These are phyloP conservation scores for Colletotrichum gigasporum DNA, from an alignment of 2,329 filamentous ascomycete genomes.

Conservation along the genomic window DNA sequence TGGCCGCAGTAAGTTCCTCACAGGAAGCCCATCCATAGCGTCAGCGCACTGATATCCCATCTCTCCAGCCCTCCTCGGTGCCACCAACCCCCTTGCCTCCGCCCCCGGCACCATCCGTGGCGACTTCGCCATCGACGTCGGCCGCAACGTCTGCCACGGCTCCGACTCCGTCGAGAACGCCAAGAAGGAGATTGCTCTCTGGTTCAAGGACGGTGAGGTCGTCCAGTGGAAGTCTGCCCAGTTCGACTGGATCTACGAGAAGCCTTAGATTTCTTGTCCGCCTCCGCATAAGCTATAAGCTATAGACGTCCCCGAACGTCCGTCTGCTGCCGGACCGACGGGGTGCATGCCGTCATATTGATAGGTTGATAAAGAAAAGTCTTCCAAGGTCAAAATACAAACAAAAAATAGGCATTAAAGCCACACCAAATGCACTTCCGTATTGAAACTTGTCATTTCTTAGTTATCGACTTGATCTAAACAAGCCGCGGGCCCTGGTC, in stretches of 20 bases:
- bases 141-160: conserved; percentile 99
- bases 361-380: conserved; percentile 29
- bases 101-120: conserved; percentile 98
- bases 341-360: conserved; percentile 10
- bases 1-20: conserved; percentile 76
- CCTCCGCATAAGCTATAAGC: conserved; percentile 7
- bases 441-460: neutral
- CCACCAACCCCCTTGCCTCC: conserved; percentile 97
- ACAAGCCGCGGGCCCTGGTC: conserved; percentile 48
- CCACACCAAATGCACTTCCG: conserved; percentile 4
- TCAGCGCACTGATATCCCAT: conserved; percentile 30
- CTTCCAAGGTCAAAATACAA: conserved; percentile 27
- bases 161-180: conserved; percentile 98
- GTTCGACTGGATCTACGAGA: conserved; percentile 98
- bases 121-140: conserved; percentile 81
- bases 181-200: conserved; percentile 99
- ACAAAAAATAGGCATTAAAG: conserved; percentile 12
- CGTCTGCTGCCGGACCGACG: neutral
- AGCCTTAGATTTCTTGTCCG: conserved; percentile 57
- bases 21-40: conserved; percentile 29
- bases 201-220: conserved; percentile 93
- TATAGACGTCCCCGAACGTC: too few relatives aligned
- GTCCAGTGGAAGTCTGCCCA: conserved; percentile 84
- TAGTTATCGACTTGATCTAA: conserved; percentile 42
- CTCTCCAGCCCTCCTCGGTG: conserved; percentile 82